Evolutionary conservation across 805 yeast species (phyloP).

Genomic region (Suhomyces tanzawaensis): DNA sequence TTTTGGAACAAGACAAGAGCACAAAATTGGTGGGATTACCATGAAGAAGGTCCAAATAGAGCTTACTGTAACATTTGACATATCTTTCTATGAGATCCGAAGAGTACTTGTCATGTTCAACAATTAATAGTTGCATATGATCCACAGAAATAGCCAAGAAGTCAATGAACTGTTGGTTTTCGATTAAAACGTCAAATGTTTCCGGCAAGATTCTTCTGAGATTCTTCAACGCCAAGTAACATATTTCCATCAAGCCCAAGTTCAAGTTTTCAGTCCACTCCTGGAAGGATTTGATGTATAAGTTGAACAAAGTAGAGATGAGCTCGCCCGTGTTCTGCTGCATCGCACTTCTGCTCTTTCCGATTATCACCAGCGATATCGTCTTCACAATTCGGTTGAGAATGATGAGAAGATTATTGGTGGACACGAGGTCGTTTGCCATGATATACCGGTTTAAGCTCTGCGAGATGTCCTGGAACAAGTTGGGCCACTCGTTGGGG

Average conservation of each 20-base stretch:
- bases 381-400: conserved; percentile 77
- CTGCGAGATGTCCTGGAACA: conserved; percentile 63
- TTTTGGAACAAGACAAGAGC: conserved; percentile 59
- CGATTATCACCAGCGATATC: conserved; percentile 74
- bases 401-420: conserved; percentile 63
- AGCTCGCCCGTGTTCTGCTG: conserved; percentile 67
- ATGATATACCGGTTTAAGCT: conserved; percentile 43
- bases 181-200: conserved; percentile 68
- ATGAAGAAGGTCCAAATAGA: conserved; percentile 59
- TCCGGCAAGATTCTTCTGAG: conserved; percentile 71
- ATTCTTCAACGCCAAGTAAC: conserved; percentile 74
- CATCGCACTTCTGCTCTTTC: conserved; percentile 75
- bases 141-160: conserved; percentile 55
- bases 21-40: conserved; percentile 69
- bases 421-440: conserved; percentile 45
- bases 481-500: conserved; percentile 80
- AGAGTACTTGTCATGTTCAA: conserved; percentile 49
- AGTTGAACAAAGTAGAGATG: conserved; percentile 55
- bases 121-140: conserved; percentile 58
- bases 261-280: conserved; percentile 57
- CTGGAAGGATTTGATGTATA: conserved; percentile 59
- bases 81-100: conserved; percentile 62
- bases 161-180: conserved; percentile 54
- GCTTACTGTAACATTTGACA: conserved; percentile 70
- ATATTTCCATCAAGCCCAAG: conserved; percentile 62